phyloP scores from a whole-genome alignment of 2,329 filamentous ascomycete genomes.

The Phaeoacremonium minimum region DNA sequence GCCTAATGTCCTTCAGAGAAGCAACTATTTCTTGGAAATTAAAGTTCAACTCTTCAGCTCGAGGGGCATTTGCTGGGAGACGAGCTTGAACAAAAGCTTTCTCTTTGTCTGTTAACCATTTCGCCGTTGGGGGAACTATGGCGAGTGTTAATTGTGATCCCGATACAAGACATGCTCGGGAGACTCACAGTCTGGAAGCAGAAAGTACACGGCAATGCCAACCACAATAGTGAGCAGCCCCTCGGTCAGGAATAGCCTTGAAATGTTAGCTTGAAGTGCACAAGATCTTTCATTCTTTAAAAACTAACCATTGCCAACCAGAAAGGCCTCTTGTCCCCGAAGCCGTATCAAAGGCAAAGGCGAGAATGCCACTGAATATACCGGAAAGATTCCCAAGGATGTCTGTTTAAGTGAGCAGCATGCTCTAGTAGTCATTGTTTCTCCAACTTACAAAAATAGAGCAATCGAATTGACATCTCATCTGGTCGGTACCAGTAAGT shows the following conservation, averaged over 20 bases:
- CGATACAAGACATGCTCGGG: not conserved
- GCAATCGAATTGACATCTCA: conserved; percentile 37
- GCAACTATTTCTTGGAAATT: conserved; percentile 29
- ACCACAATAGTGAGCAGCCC: conserved; percentile 40
- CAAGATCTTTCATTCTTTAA: too few relatives aligned
- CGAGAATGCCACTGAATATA: conserved; percentile 35
- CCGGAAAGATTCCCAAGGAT: conserved; percentile 33
- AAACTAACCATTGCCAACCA: conserved; percentile 24
- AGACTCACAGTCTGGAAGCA: conserved; percentile 46
- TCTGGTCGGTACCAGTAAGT: conserved; percentile 44
- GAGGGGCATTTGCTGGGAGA: conserved; percentile 33
- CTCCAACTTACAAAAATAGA: too few relatives aligned
- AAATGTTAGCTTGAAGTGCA: too few relatives aligned
- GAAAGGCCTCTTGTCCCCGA: conserved; percentile 29
- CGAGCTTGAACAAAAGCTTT: conserved; percentile 43
- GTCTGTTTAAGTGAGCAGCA: too few relatives aligned
- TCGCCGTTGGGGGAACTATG: conserved; percentile 34
- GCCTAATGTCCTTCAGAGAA: conserved; percentile 30
- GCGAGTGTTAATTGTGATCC: conserved; percentile 5
- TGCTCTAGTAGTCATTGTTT: too few relatives aligned
- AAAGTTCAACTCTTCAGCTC: conserved; percentile 32
- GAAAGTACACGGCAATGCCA: conserved; percentile 44
- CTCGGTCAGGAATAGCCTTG: conserved; percentile 35
- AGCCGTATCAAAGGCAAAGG: conserved; percentile 35
- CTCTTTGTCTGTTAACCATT: conserved; percentile 39